phyloP scores from a whole-genome alignment of 2,329 filamentous ascomycete genomes.

The Orbilia quercus region DNA sequence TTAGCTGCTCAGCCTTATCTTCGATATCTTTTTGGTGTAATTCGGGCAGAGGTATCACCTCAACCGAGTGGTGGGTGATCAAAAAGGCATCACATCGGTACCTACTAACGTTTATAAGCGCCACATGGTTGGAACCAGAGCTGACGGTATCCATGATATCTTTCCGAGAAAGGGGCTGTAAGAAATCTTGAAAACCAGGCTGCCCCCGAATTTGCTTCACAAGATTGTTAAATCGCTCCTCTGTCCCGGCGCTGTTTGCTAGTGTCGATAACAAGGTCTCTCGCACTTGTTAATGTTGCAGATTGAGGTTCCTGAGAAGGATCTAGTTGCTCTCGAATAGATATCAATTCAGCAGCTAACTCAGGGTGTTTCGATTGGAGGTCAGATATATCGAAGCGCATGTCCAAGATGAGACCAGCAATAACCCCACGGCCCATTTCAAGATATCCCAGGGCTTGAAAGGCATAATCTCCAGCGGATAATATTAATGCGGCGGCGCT shows the following conservation, averaged over 20 bases:
- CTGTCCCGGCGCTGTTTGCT: constrained; percentile 1
- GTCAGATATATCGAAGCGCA: constrained; percentile 56
- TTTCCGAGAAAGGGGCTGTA: too few relatives aligned
- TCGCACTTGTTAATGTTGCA: too few relatives aligned
- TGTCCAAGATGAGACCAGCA: constrained; percentile 55
- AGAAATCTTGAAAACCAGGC: constrained; percentile 60
- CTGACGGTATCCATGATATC: too few relatives aligned
- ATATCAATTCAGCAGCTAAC: too few relatives aligned
- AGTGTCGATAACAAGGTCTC: not conserved
- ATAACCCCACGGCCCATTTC: constrained; percentile 60
- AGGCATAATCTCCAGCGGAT: constrained; percentile 17
- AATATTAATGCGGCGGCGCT: constrained; percentile 59
- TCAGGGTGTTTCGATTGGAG: constrained; percentile 25
- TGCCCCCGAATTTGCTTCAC: constrained; percentile 53
- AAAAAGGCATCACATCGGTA: constrained; percentile 62
- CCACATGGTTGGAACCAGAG: constrained; percentile 60
- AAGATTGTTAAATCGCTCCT: constrained; percentile 9
- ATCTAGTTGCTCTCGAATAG: constrained; percentile 25
- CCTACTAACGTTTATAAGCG: constrained; percentile 61
- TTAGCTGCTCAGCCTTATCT: constrained; percentile 4
- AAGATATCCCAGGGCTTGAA: constrained; percentile 57
- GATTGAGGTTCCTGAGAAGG: constrained; percentile 18
- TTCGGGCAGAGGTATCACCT: constrained; percentile 49
- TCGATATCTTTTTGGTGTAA: constrained; percentile 57
- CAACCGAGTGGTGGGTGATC: constrained; percentile 52